Percentiles rank a stretch among this genome's conserved stretches.
These are phyloP conservation scores for Cutaneotrichosporon arboriforme DNA, from an alignment of 1,284 basidiomycete genomes.

Conservation along the genomic window DNA sequence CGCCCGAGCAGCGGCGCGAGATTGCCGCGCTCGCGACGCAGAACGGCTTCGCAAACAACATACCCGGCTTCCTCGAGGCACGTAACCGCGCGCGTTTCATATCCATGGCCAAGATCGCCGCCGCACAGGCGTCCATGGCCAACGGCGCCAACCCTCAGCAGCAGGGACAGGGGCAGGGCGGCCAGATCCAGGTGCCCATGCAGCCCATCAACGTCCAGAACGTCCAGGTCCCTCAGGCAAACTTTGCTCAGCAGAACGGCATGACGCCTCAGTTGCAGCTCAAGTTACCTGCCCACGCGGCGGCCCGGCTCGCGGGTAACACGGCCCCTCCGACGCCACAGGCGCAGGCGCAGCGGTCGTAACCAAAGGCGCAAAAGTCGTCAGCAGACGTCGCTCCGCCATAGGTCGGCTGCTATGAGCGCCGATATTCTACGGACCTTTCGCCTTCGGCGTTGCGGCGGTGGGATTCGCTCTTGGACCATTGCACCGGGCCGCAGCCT, in stretches of 20 bases:
- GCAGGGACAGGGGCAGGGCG: not conserved
- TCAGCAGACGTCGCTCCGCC: too few species aligned
- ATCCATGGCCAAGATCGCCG: slow-evolving; percentile 23
- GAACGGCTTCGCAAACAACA: slow-evolving; percentile 30
- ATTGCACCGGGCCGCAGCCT: too few species aligned
- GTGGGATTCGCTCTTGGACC: too few species aligned
- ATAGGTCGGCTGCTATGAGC: too few species aligned
- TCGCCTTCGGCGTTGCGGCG: too few species aligned
- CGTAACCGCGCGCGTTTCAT: slow-evolving; percentile 23
- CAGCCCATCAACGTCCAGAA: slow-evolving; percentile 2
- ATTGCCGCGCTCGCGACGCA: slow-evolving; percentile 14
- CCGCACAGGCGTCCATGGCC: slow-evolving; percentile 15
- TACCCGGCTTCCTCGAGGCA: slow-evolving; percentile 29
- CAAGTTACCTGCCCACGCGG: slow-evolving; percentile 41
- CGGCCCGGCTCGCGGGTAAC: slow-evolving; percentile 29
- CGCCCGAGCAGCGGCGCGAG: slow-evolving; percentile 25
- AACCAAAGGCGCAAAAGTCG: not conserved
- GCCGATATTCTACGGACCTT: too few species aligned
- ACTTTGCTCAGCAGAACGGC: slow-evolving; percentile 1
- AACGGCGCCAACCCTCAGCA: slow-evolving; percentile 5
- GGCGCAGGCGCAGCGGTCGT: slow-evolving; percentile 23
- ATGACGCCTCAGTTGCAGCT: slow-evolving; percentile 34
- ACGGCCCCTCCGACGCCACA: slow-evolving; percentile 16
- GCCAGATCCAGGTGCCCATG: slow-evolving; percentile 1
- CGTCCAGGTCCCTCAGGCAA: not conserved